phyloP scores from a whole-genome alignment of 1,284 basidiomycete species.

The Ganoderma sp. region DNA sequence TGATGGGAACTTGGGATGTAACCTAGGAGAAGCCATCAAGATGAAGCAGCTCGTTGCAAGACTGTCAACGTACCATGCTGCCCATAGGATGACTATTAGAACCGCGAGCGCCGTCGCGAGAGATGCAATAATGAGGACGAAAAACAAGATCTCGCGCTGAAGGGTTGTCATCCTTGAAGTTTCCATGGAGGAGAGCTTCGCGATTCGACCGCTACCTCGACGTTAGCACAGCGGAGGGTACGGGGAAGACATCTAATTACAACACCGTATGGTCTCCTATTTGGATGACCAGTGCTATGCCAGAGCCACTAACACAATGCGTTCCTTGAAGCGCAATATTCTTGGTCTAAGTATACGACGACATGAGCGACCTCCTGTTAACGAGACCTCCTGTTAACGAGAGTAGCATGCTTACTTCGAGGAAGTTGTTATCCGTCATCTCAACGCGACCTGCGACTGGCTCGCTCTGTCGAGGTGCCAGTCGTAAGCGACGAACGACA shows the following conservation, averaged over 20 bases:
- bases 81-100: conserved; percentile 64
- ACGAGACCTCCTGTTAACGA: conserved; percentile 49
- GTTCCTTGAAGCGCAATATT: conserved; percentile 74
- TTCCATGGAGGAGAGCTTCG: conserved; percentile 56
- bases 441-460: conserved; percentile 21
- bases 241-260: conserved; percentile 26
- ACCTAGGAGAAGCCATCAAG: conserved; percentile 27
- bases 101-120: conserved; percentile 52
- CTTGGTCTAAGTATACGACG: conserved; percentile 54
- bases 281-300: conserved; percentile 58
- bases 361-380: conserved; percentile 51
- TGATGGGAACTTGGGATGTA: conserved; percentile 50
- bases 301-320: conserved; percentile 61
- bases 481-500: conserved; percentile 30
- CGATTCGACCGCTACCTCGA: conserved; percentile 55
- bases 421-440: conserved; percentile 24
- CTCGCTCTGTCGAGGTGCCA: conserved; percentile 35
- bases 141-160: conserved; percentile 50
- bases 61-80: conserved; percentile 46
- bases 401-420: conserved; percentile 15
- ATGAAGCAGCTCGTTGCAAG: background rate
- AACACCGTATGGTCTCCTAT: conserved; percentile 63
- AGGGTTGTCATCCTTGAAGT: conserved; percentile 49
- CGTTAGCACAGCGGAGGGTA: background rate
- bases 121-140: conserved; percentile 50